Base-by-base conservation (phyloP, 768 basidiomycete genomes). In the Boletus eberwhitei region DNA sequence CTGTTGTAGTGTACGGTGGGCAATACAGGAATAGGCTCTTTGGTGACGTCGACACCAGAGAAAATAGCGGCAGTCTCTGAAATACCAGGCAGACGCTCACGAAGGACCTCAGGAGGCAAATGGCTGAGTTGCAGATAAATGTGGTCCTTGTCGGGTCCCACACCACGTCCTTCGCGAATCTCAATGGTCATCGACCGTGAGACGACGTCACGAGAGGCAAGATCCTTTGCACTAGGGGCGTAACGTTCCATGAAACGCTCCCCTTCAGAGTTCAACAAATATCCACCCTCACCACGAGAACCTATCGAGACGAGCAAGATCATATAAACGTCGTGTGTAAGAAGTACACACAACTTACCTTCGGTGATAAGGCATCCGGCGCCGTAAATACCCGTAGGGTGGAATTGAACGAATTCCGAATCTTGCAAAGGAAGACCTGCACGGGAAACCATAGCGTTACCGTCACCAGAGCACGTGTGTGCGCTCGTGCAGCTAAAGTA, bases 161-260 rank as follows among this genome's bases (percentile, higher is more conserved):
- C 94, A 77, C 97, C 97, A 68, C 97, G 94, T 59, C 97, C 97
- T 71, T 99, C 97, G 55, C 97, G 90, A 65, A 99, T 91, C 73
- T 99, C 97, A 63, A 98, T 80, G 43, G 97, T 99, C 96, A 98
- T 99, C 49, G 92, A 94, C 64, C 97, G 93, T 46, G 97, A 98
- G 34, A 99, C 97, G 68, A 99, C 97, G 69, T 99, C 97, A 69
- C 97, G 94, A 43, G 97, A 99, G 39, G 97, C 97, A 62, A 99
- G 84, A 80, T 99, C 97, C 80, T 98, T 98, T 58, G 97, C 97
- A 41, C 96, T 98, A 11, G 97, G 97, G 0, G 97, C 97, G 72
- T 98, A 98, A 72, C 96, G 92, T 74, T 98, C 96, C 97, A 99
- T 99, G 80, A 99, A 99, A 55, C 97, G 90, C 75, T 99, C 97